Conservation (phyloP, 352 stramenopile species). For the Pythium guiyangense region DNA sequence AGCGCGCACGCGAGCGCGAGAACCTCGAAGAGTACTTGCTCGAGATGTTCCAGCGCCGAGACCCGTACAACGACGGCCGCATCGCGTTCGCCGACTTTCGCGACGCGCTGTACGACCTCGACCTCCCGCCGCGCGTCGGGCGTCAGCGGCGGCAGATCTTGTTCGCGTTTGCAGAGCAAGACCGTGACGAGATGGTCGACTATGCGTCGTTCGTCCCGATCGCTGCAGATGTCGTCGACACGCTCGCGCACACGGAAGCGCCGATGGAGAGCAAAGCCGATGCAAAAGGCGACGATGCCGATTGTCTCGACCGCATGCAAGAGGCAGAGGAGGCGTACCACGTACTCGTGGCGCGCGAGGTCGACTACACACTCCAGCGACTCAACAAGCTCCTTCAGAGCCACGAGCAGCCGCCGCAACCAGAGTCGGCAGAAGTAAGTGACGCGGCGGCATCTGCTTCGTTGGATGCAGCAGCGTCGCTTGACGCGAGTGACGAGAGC, state of each 20-base stretch:
- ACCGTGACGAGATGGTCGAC: slow-evolving; percentile 58
- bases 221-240: slow-evolving; percentile 44
- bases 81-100: slow-evolving; percentile 39
- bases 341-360: slow-evolving; percentile 23
- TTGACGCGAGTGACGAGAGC: background rate
- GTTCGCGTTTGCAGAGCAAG: slow-evolving; percentile 41
- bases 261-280: slow-evolving; percentile 5
- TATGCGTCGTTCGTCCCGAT: slow-evolving; percentile 45
- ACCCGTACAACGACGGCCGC: slow-evolving; percentile 63
- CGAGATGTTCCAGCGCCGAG: slow-evolving; percentile 52
- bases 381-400: slow-evolving; percentile 33
- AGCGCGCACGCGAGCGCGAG: slow-evolving; percentile 35
- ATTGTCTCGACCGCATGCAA: slow-evolving; percentile 4
- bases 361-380: slow-evolving; percentile 37
- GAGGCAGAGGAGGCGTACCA: slow-evolving; percentile 28
- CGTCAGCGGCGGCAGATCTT: slow-evolving; percentile 39
- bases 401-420: slow-evolving; percentile 13
- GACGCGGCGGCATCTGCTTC: slow-evolving; percentile 10
- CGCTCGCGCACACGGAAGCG: slow-evolving; percentile 16
- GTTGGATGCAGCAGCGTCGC: slow-evolving; percentile 2
- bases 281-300: slow-evolving; percentile 7
- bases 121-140: slow-evolving; percentile 21
- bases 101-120: slow-evolving; percentile 30
- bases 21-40: slow-evolving; percentile 50
- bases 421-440: background rate